Conservation (phyloP, 176 grass and related monocot genomes). For the Miscanthus lutarioriparius region DNA sequence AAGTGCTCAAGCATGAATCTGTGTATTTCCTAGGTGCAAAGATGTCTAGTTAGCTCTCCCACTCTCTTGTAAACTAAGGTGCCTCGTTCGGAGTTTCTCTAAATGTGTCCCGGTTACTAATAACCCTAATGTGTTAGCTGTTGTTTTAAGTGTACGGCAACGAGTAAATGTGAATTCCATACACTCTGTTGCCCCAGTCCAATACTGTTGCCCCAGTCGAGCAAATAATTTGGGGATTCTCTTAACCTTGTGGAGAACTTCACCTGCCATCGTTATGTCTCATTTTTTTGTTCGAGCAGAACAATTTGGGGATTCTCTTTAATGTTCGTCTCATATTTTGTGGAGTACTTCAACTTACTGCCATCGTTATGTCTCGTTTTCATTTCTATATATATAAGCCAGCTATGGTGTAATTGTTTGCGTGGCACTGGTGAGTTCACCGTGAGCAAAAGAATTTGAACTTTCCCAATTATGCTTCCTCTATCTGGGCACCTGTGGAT, state of each 20-base stretch:
- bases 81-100: conserved; percentile 32
- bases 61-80: conserved; percentile 64
- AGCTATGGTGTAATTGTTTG: neutral
- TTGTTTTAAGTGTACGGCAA: conserved; percentile 40
- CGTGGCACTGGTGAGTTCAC: neutral
- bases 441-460: neutral
- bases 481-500: neutral
- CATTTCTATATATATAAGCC: neutral
- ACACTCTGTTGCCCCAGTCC: conserved; percentile 33
- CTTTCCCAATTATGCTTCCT: neutral
- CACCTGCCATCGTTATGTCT: neutral
- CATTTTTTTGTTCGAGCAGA: neutral
- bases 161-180: conserved; percentile 42
- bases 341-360: neutral
- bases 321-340: neutral
- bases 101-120: conserved; percentile 24
- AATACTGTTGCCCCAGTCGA: conserved; percentile 34
- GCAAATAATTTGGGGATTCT: neutral
- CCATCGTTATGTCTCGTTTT: neutral
- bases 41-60: conserved; percentile 48
- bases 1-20: conserved; percentile 19
- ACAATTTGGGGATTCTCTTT: neutral
- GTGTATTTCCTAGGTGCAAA: conserved; percentile 54
- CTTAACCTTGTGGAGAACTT: neutral
- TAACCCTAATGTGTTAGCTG: conserved; percentile 25